Evolutionary conservation across 768 basidiomycete genomes (phyloP).

Genomic region (Kwoniella bestiolae): DNA sequence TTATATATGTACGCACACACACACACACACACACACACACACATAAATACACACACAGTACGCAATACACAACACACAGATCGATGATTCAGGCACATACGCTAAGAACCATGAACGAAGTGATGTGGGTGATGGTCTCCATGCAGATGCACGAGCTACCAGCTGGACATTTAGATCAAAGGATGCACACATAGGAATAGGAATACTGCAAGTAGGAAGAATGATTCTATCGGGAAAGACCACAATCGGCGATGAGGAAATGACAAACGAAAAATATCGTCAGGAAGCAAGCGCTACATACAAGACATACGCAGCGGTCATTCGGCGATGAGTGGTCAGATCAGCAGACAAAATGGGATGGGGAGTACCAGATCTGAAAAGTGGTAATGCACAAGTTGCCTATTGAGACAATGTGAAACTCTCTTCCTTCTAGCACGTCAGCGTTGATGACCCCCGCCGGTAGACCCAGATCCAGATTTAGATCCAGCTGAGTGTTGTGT

Average conservation of each 20-base stretch:
- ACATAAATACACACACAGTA: neutral
- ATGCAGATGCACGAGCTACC: neutral
- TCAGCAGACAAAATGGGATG: neutral
- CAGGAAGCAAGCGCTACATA: neutral
- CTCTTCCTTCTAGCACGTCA: neutral
- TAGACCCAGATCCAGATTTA: neutral
- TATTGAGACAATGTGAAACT: neutral
- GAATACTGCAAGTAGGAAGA: neutral
- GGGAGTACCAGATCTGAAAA: neutral
- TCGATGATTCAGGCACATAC: neutral
- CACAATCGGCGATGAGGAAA: neutral
- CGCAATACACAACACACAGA: neutral
- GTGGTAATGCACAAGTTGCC: neutral
- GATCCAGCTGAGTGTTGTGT: too few species aligned
- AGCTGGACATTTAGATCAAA: neutral
- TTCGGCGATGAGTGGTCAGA: neutral
- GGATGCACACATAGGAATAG: neutral
- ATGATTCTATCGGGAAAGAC: neutral
- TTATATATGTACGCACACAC: too few species aligned
- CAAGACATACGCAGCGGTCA: neutral
- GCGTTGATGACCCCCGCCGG: neutral
- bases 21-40: neutral
- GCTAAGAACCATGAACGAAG: neutral
- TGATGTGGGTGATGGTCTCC: neutral
- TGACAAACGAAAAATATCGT: neutral